Conservation (phyloP, 2,329 filamentous ascomycete genomes). For the Fusarium oxysporum region DNA sequence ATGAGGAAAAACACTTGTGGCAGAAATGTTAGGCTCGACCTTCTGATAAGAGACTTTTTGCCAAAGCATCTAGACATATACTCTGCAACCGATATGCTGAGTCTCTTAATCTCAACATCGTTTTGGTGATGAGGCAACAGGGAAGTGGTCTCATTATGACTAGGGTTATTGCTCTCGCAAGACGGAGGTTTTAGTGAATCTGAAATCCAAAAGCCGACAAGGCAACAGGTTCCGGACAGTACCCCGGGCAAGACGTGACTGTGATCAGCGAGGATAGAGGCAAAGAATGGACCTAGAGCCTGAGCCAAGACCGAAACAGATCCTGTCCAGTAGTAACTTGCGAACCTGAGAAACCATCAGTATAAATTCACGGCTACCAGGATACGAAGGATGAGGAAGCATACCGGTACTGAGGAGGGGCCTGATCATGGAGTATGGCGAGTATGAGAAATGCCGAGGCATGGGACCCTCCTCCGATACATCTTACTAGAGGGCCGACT, state of each 20-base stretch:
- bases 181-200: neutral
- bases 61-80: neutral
- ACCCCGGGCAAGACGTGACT: neutral
- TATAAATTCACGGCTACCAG: too few species aligned
- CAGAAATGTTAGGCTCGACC: rapidly evolving
- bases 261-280: neutral
- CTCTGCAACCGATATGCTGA: neutral
- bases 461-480: neutral
- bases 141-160: neutral
- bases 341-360: neutral
- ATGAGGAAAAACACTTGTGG: neutral
- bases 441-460: neutral
- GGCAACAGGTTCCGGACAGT: neutral
- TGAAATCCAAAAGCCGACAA: neutral
- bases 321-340: neutral
- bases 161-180: neutral
- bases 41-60: neutral
- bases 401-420: too few species aligned
- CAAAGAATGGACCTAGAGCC: neutral
- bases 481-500: neutral
- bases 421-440: neutral
- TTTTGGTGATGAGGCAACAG: neutral
- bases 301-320: neutral
- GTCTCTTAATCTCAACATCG: neutral
- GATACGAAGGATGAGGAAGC: too few species aligned